Conservation (phyloP, 805 yeast genomes). For the Sugiyamaella mastotermitis region DNA sequence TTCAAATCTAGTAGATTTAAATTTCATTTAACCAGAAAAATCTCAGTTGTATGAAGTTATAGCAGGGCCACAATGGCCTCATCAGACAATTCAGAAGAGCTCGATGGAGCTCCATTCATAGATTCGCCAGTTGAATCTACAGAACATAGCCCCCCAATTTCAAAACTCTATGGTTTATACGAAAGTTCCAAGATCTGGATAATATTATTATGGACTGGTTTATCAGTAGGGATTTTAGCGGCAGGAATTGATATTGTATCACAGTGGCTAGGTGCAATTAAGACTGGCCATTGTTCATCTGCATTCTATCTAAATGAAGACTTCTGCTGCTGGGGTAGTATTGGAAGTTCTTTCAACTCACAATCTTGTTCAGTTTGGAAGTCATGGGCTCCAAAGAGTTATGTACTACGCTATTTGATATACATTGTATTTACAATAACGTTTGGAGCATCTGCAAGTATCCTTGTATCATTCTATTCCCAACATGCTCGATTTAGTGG, state of each 20-base stretch:
- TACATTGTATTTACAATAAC: constrained; percentile 34
- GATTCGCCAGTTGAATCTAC: no score
- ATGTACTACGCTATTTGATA: constrained; percentile 32
- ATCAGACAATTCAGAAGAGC: no score
- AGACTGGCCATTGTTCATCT: constrained; percentile 65
- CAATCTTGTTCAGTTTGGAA: constrained; percentile 34
- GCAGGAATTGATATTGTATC: constrained; percentile 72
- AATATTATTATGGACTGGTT: constrained; percentile 64
- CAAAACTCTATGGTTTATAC: not conserved
- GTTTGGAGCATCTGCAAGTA: constrained; percentile 37
- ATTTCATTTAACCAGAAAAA: no score
- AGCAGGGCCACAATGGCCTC: no score
- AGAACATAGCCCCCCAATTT: not conserved
- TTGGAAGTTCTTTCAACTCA: constrained; percentile 29
- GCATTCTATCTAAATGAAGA: constrained; percentile 58
- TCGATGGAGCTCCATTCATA: no score
- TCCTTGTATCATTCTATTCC: constrained; percentile 28
- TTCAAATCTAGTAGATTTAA: no score
- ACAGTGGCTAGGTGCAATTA: constrained; percentile 70
- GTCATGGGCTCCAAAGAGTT: constrained; percentile 32
- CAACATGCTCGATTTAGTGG: constrained; percentile 51
- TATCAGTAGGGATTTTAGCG: constrained; percentile 71
- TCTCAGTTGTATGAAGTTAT: no score
- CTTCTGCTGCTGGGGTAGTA: constrained; percentile 78
- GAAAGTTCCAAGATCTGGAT: constrained; percentile 43